Percentiles rank a stretch among this genome's conserved stretches.
phyloP scores from a whole-genome alignment of 345 rosid species.

The Sisymbrium altissimum region DNA sequence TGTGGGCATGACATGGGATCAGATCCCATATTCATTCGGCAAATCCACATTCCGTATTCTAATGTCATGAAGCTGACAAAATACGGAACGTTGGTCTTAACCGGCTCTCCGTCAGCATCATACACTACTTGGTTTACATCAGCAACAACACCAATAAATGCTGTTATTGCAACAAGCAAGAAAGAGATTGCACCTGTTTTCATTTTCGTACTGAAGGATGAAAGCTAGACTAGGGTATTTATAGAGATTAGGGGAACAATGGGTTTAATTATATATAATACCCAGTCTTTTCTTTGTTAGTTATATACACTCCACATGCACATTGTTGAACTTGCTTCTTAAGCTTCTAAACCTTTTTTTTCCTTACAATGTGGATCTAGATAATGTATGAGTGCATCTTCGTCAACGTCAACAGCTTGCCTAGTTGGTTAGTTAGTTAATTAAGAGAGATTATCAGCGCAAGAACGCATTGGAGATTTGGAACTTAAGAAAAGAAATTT shows the following conservation, averaged over 20 bases:
- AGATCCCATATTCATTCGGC: neutral
- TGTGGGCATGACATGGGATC: constrained; percentile 14
- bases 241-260: neutral
- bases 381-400: neutral
- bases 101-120: neutral
- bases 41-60: constrained; percentile 25
- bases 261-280: neutral
- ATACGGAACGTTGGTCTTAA: constrained; percentile 17
- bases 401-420: neutral
- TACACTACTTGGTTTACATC: constrained; percentile 15
- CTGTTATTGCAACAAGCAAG: constrained; percentile 13
- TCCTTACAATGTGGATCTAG: constrained; percentile 1
- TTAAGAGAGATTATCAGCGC: too few relatives aligned
- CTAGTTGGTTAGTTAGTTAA: too few relatives aligned
- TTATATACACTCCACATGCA: neutral
- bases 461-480: too few relatives aligned
- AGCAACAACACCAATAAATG: neutral
- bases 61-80: constrained; percentile 25
- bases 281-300: neutral
- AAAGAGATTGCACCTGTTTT: neutral
- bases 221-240: neutral
- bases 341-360: neutral
- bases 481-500: too few relatives aligned
- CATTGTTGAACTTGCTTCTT: neutral
- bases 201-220: neutral